phyloP scores from a whole-genome alignment of 2,329 filamentous ascomycete species.

The Venturia carpophila region DNA sequence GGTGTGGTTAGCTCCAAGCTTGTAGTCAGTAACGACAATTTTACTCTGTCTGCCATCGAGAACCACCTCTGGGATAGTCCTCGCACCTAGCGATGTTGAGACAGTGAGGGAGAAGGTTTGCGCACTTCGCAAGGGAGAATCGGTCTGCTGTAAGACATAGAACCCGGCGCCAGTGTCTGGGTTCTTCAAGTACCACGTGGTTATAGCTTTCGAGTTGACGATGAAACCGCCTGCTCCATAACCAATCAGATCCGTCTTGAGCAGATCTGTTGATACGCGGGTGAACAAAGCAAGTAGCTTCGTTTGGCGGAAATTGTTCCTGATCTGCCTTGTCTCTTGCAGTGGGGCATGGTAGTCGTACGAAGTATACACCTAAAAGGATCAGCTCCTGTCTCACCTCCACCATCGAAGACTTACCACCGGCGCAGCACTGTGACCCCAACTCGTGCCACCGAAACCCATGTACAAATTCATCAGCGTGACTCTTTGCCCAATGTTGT shows the following conservation, averaged over 20 bases:
- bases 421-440: slow-evolving; percentile 41
- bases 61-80: slow-evolving; percentile 40
- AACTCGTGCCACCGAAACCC: slow-evolving; percentile 53
- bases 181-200: slow-evolving; percentile 51
- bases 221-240: slow-evolving; percentile 37
- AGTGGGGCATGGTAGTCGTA: slow-evolving; percentile 45
- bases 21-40: slow-evolving; percentile 49
- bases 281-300: slow-evolving; percentile 50
- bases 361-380: slow-evolving; percentile 37
- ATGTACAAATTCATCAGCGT: slow-evolving; percentile 57
- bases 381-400: slow-evolving; percentile 13
- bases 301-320: slow-evolving; percentile 46
- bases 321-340: slow-evolving; percentile 47
- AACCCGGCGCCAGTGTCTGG: slow-evolving; percentile 50
- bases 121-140: slow-evolving; percentile 45
- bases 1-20: slow-evolving; percentile 42
- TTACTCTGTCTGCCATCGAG: slow-evolving; percentile 47
- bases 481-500: slow-evolving; percentile 53
- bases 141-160: slow-evolving; percentile 50
- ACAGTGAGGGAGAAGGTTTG: slow-evolving; percentile 45
- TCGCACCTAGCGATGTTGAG: slow-evolving; percentile 39
- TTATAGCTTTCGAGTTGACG: slow-evolving; percentile 46
- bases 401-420: slow-evolving; percentile 25
- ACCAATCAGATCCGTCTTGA: slow-evolving; percentile 46
- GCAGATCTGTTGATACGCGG: slow-evolving; percentile 49